These are phyloP conservation scores for Acmispon strigosus DNA, from an alignment of 306 rosid genomes.

Conservation along the genomic window DNA sequence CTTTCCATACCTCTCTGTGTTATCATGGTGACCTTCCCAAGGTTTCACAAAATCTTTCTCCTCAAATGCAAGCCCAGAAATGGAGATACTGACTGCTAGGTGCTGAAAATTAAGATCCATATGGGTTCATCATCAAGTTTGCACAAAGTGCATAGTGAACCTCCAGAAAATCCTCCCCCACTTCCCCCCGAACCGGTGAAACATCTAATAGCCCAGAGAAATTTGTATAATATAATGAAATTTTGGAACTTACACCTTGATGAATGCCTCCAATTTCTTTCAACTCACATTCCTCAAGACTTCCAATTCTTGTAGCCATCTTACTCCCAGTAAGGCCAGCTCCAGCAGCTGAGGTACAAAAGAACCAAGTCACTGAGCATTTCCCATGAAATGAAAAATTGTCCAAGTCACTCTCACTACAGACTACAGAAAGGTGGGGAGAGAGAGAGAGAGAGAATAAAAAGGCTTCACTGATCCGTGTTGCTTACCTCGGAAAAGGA, in stretches of 20 bases:
- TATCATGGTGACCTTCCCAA: slow-evolving; percentile 64
- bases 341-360: slow-evolving; percentile 43
- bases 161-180: neutral
- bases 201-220: neutral
- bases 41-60: slow-evolving; percentile 75
- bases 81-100: slow-evolving; percentile 72
- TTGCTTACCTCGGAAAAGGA: neutral
- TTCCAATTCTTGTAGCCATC: slow-evolving; percentile 60
- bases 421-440: no score
- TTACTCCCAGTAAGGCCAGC: slow-evolving; percentile 53
- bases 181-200: neutral
- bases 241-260: slow-evolving; percentile 48
- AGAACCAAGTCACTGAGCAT: slow-evolving; percentile 18
- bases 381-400: neutral
- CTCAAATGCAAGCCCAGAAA: slow-evolving; percentile 77
- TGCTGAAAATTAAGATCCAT: slow-evolving; percentile 41
- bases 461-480: neutral
- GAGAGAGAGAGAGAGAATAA: neutral
- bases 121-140: slow-evolving; percentile 10
- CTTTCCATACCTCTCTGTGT: slow-evolving; percentile 65
- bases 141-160: neutral
- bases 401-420: neutral
- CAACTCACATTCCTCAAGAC: slow-evolving; percentile 58
- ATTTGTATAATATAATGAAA: neutral
- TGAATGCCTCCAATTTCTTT: slow-evolving; percentile 33